These are phyloP conservation scores for Glycine latifolia DNA, from an alignment of 306 rosid species.

Conservation along the genomic window DNA sequence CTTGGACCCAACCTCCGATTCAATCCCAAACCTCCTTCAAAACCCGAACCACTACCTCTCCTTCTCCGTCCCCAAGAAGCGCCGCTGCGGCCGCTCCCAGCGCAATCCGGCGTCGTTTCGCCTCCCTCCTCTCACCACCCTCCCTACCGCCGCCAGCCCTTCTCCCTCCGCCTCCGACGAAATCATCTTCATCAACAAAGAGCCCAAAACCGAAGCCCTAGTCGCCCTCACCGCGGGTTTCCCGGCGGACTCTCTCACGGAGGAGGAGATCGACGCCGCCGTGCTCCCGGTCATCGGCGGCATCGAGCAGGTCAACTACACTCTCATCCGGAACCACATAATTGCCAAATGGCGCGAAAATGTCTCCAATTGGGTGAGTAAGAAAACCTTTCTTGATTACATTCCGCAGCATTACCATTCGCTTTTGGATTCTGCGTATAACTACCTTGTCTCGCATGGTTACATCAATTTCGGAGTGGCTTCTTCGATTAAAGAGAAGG, in stretches of 20 bases:
- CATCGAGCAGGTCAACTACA: slow-evolving; percentile 92
- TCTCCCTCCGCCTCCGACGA: slow-evolving; percentile 68
- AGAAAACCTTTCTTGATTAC: slow-evolving; percentile 68
- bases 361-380: slow-evolving; percentile 78
- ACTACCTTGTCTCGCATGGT: slow-evolving; percentile 78
- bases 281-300: slow-evolving; percentile 82
- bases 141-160: slow-evolving; percentile 29
- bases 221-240: slow-evolving; percentile 84
- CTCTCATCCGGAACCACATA: slow-evolving; percentile 88
- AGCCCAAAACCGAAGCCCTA: slow-evolving; percentile 85
- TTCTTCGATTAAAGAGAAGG: slow-evolving; percentile 65
- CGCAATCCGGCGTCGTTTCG: slow-evolving; percentile 70
- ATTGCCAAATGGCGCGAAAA: slow-evolving; percentile 95
- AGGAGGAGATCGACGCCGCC: slow-evolving; percentile 87
- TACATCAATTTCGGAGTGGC: slow-evolving; percentile 89
- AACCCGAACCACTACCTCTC: slow-evolving; percentile 61
- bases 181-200: slow-evolving; percentile 87
- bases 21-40: slow-evolving; percentile 53
- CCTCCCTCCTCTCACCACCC: slow-evolving; percentile 43
- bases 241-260: slow-evolving; percentile 87
- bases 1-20: slow-evolving; percentile 35
- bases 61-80: slow-evolving; percentile 84
- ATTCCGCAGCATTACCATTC: slow-evolving; percentile 71
- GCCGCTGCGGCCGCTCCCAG: slow-evolving; percentile 86
- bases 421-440: slow-evolving; percentile 77